These are phyloP conservation scores for Pseudocercospora musae DNA, from an alignment of 2,329 filamentous ascomycete genomes.

Conservation along the genomic window DNA sequence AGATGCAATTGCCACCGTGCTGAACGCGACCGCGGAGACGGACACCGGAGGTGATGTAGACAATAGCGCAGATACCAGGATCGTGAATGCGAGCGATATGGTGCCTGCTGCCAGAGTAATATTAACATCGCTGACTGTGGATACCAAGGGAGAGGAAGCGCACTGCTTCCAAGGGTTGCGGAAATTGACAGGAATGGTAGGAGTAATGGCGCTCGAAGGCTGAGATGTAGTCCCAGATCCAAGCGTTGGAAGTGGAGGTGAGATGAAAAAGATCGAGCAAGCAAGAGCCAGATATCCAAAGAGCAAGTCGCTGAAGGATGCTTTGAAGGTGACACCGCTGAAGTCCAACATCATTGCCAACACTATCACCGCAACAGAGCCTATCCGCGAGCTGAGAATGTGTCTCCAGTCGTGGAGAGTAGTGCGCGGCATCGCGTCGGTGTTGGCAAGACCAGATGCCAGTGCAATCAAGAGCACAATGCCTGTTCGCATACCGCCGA, in stretches of 20 bases:
- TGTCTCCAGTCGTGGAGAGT: slow-evolving; percentile 31
- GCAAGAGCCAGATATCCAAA: slow-evolving; percentile 49
- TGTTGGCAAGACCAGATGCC: slow-evolving; percentile 43
- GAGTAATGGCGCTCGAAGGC: slow-evolving; percentile 7
- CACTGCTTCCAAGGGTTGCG: slow-evolving; percentile 18
- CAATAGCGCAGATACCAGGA: slow-evolving; percentile 36
- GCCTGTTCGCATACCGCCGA: slow-evolving; percentile 54
- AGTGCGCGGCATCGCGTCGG: slow-evolving; percentile 18
- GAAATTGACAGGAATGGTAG: slow-evolving; percentile 15
- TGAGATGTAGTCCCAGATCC: slow-evolving; percentile 6
- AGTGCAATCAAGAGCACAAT: slow-evolving; percentile 49
- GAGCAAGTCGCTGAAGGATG: slow-evolving; percentile 33
- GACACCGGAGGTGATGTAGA: slow-evolving; percentile 35
- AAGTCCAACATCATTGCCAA: slow-evolving; percentile 37
- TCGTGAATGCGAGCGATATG: slow-evolving; percentile 36
- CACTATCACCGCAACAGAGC: slow-evolving; percentile 37
- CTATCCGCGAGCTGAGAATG: slow-evolving; percentile 37
- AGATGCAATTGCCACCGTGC: slow-evolving; percentile 41
- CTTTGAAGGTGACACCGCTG: slow-evolving; percentile 30
- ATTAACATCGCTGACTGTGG: slow-evolving; percentile 40
- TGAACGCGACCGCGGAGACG: slow-evolving; percentile 37
- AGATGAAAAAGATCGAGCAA: slow-evolving; percentile 42
- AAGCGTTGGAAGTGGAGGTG: slow-evolving; percentile 46
- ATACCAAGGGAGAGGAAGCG: slow-evolving; percentile 34
- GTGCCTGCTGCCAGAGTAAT: slow-evolving; percentile 44